Evolutionary conservation across 345 rosid species (phyloP), one percentile per base, ranked within the genome.

Genomic region (Ceriops tagal): DNA sequence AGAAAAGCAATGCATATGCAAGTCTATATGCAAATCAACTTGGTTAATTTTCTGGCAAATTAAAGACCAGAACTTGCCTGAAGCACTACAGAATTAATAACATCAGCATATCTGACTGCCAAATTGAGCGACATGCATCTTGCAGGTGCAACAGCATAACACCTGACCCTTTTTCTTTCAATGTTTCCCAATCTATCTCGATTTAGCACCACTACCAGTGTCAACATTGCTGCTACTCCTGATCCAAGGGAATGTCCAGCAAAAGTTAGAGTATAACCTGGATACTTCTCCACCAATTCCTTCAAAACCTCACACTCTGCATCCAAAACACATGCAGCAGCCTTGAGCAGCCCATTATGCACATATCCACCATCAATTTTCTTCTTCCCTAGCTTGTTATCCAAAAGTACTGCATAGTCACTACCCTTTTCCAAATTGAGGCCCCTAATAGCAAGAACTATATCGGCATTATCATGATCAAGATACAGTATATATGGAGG

Each of bases 91-190:
- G 99, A 89, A 78, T 92, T 88, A 78, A 95, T 95, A 49, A 90
- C 96, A 86, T 92, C 97, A 1, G 96, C 99, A 79, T 90, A 95
- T 82, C 89, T 81, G 52, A 92, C 96, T 0, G 99, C 97, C 87
- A 95, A 81, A 76, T 92, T 95, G 63, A 95, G 81, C 0, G 97
- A 92, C 96, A 95, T 90, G 72, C 97, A 95, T 85, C 99, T 88
- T 57, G 99, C 97, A 78, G 99, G 97, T 11, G 99, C 96, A 47
- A 92, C 86, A 37, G 97, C 96, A 53, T 82, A 95, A 83, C 99
- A 86, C 73, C 99, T 85, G n/a, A 92, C 81, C 78, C 96, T 87
- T 70, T 77, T 85, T 69, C 96, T 83, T 28, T 91, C 89, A 18
- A 95, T 84, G 65, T 83, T 78, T 64, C 88, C 96, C 77, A 89